Percentiles rank a stretch among this genome's conserved stretches.
Conservation (phyloP, 2,329 filamentous ascomycete species). For the Aurifilum marmelostoma region DNA sequence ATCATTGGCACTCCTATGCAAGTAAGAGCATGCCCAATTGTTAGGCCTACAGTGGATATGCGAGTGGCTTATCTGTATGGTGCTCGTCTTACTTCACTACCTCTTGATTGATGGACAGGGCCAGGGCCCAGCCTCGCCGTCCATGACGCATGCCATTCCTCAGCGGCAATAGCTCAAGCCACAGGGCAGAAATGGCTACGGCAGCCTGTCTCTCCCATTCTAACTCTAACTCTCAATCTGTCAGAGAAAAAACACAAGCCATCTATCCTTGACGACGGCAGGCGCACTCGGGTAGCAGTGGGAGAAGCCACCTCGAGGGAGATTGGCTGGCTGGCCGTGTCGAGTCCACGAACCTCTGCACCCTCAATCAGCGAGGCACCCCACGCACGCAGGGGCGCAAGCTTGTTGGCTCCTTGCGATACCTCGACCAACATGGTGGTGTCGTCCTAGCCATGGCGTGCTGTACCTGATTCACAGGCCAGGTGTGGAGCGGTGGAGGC, state of each 20-base stretch:
- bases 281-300: background rate
- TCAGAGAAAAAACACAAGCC: background rate
- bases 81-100: background rate
- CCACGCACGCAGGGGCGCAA: slow-evolving; percentile 13
- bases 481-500: slow-evolving; percentile 18
- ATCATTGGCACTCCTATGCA: background rate
- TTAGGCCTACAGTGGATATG: background rate
- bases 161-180: background rate
- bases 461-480: slow-evolving; percentile 22
- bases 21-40: background rate
- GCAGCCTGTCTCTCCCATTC: background rate
- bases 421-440: slow-evolving; percentile 8
- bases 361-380: slow-evolving; percentile 6
- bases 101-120: background rate
- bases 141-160: background rate
- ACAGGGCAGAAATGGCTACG: background rate
- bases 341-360: background rate
- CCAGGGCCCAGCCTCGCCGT: background rate
- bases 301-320: background rate
- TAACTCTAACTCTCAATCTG: too few species aligned
- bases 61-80: background rate
- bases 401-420: background rate
- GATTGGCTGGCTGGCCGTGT: background rate
- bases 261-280: background rate
- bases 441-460: slow-evolving; percentile 13